These are phyloP conservation scores for Pseudevernia furfuracea DNA, from an alignment of 495 filamentous ascomycete species.

Conservation along the genomic window DNA sequence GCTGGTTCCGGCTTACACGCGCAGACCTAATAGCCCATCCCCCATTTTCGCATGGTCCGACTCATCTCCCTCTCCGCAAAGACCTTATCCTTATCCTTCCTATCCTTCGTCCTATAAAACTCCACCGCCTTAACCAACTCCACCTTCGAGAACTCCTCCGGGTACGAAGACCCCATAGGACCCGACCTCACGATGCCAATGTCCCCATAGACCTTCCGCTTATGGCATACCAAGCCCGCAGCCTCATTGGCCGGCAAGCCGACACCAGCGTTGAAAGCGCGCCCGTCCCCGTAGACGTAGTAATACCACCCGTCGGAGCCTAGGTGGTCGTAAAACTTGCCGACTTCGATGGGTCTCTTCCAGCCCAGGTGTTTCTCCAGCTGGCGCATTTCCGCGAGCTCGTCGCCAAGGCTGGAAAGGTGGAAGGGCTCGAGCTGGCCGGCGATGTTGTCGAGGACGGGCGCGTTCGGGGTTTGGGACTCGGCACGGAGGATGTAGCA, in stretches of 20 bases:
- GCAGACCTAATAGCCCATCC: neutral
- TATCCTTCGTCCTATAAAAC: neutral
- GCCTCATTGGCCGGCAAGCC: neutral
- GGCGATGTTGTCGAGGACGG: constrained; percentile 1
- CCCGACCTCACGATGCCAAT: neutral
- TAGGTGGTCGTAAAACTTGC: neutral
- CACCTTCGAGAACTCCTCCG: neutral
- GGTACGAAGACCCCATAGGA: neutral
- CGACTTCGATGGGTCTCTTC: neutral
- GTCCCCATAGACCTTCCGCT: neutral
- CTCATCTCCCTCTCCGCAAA: neutral
- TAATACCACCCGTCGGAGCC: neutral
- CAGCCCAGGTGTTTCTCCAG: neutral
- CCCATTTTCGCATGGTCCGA: neutral
- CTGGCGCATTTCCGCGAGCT: neutral
- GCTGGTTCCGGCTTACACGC: no score
- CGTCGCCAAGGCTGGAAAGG: neutral
- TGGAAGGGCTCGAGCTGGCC: neutral
- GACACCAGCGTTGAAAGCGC: neutral
- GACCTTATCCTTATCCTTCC: neutral
- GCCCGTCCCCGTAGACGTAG: neutral
- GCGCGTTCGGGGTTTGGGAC: neutral
- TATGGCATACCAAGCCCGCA: neutral
- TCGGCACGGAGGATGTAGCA: neutral
- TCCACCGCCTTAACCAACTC: neutral